phyloP scores from a whole-genome alignment of 116 monocot species.

The Trichopus zeylanicus region DNA sequence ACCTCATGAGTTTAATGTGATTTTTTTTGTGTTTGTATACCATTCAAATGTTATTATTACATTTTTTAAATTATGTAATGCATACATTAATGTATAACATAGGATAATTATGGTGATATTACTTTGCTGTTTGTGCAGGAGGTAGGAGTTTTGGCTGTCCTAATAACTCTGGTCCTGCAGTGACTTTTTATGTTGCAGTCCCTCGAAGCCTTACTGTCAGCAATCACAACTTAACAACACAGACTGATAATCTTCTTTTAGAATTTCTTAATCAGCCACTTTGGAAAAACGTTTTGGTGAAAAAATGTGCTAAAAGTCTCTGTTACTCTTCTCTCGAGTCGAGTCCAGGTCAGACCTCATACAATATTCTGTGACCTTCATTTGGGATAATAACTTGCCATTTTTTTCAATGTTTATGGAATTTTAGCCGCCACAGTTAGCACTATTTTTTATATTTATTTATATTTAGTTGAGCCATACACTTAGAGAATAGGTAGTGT shows the following conservation, averaged over 20 bases:
- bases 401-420: too few species aligned
- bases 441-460: too few species aligned
- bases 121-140: slow-evolving; percentile 34
- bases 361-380: too few species aligned
- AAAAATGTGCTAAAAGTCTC: slow-evolving; percentile 80
- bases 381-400: too few species aligned
- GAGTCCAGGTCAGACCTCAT: slow-evolving; percentile 72
- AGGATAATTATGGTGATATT: not conserved
- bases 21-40: too few species aligned
- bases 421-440: too few species aligned
- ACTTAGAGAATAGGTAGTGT: too few species aligned
- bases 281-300: slow-evolving; percentile 95
- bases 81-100: too few species aligned
- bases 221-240: slow-evolving; percentile 80
- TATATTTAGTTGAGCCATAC: too few species aligned
- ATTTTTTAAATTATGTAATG: too few species aligned
- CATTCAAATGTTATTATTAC: too few species aligned
- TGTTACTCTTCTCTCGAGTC: slow-evolving; percentile 95
- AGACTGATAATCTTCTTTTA: slow-evolving; percentile 88
- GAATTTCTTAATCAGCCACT: slow-evolving; percentile 92
- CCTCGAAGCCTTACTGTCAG: slow-evolving; percentile 77
- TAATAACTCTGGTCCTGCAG: slow-evolving; percentile 91
- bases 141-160: slow-evolving; percentile 82
- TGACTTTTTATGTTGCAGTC: slow-evolving; percentile 92
- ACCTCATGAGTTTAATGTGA: too few species aligned